Evolutionary conservation across 179 eudicot species (phyloP), one percentile per base, ranked within the genome.

Genomic region (Kewa caespitosa): DNA sequence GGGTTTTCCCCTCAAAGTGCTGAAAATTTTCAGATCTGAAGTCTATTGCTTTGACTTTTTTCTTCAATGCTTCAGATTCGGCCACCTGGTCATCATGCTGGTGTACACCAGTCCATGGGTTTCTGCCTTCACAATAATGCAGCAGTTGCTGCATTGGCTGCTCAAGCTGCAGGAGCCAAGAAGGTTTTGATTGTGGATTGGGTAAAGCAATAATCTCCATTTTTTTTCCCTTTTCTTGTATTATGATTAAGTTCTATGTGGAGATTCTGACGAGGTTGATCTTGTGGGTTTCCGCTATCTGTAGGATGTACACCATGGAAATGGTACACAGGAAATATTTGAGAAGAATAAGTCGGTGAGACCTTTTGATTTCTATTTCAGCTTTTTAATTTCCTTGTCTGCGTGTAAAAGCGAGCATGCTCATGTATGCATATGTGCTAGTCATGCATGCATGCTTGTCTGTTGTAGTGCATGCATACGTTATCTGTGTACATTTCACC

Each of bases 31-130:
- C 36, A 69, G 36, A 10, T 81, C 61, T 76, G 64, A 57, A 59
- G 48, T 57, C 15, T 34, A 4, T 43, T 52, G 41, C 59, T 70
- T 63, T 38, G 14, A 43, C 5, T 37, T 37, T 23, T 48, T 4
- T 76, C 20, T 67, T 74, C 46, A 59, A 68, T 80, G 80, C 48
- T 61, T 70, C 85, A 96, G 99, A 91, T 96, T 77, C 87, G 99
- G 31, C 99, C 99, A 76, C 99, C 98, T 83, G 98, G 99, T 76
- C 99, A 96, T 84, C 99, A 96, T 85, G 99, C 99, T 78, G 98
- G 99, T 55, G 88, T 96, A 46, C 82, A 86, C 63, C 88, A 96
- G 42, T 90, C 97, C 54, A 93, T 91, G 97, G 98, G 99, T n/a
- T 96, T 96, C 87, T 96, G 99, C 76, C 96, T 93, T 78, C 99